These are phyloP conservation scores for Pachyrhizus erosus DNA, from an alignment of 306 rosid genomes.

Conservation along the genomic window DNA sequence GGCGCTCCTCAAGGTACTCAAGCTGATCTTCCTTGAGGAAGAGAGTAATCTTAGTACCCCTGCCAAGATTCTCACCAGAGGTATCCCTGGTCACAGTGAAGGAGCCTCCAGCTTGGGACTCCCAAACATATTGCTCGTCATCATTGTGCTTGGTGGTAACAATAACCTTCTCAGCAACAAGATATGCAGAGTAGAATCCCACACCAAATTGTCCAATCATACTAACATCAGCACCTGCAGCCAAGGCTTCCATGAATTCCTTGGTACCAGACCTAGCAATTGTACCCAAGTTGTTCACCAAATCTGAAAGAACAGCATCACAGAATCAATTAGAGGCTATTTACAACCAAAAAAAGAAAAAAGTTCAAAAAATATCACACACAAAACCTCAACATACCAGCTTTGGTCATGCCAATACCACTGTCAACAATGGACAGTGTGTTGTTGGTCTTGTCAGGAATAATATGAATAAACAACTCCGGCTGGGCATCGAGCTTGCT, in stretches of 20 bases:
- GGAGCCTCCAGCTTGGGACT: slow-evolving; percentile 90
- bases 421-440: slow-evolving; percentile 72
- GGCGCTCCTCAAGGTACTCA: slow-evolving; percentile 88
- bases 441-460: slow-evolving; percentile 80
- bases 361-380: background rate
- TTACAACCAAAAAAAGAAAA: background rate
- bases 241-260: slow-evolving; percentile 92
- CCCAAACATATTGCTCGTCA: slow-evolving; percentile 91
- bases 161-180: slow-evolving; percentile 87
- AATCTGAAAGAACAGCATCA: slow-evolving; percentile 47
- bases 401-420: slow-evolving; percentile 95
- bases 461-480: slow-evolving; percentile 82
- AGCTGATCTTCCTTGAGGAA: slow-evolving; percentile 87
- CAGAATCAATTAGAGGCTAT: background rate
- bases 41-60: slow-evolving; percentile 80
- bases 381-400: slow-evolving; percentile 55
- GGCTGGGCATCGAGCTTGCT: slow-evolving; percentile 89
- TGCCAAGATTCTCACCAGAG: slow-evolving; percentile 74
- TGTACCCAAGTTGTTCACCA: slow-evolving; percentile 92
- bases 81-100: slow-evolving; percentile 84
- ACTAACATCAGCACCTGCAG: slow-evolving; percentile 96
- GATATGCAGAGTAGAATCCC: slow-evolving; percentile 88
- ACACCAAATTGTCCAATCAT: slow-evolving; percentile 97
- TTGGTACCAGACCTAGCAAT: slow-evolving; percentile 94
- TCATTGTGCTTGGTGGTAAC: slow-evolving; percentile 84